Conservation (phyloP, 352 stramenopile species). For the Globisporangium paddicum region DNA sequence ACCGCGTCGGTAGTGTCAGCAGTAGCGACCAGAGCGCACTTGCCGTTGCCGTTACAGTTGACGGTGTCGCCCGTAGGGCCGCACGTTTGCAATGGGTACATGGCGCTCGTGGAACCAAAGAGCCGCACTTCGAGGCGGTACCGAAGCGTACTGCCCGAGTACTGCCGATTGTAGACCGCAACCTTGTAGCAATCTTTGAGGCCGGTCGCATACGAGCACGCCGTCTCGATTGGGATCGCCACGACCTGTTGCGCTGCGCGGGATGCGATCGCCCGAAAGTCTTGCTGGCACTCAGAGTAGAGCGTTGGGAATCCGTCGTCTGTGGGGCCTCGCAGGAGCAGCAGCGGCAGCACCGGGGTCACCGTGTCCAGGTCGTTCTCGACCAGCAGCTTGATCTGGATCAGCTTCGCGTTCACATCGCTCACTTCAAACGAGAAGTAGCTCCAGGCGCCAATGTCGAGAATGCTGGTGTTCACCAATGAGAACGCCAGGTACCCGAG, state of each 20-base stretch:
- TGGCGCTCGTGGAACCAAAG: constrained; percentile 17
- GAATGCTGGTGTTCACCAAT: constrained; percentile 15
- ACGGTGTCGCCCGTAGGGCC: constrained; percentile 7
- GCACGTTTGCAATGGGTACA: constrained; percentile 23
- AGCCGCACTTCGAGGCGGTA: constrained; percentile 41
- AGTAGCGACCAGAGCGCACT: constrained; percentile 32
- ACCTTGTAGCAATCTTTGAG: constrained; percentile 67
- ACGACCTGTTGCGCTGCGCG: constrained; percentile 29
- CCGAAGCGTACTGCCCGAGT: constrained; percentile 38
- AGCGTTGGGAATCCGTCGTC: constrained; percentile 56
- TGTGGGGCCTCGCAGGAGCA: constrained; percentile 46
- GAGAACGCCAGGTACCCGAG: constrained; percentile 26
- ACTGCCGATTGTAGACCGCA: constrained; percentile 55
- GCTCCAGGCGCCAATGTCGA: constrained; percentile 45
- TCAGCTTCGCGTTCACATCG: constrained; percentile 30
- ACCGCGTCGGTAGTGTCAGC: neutral
- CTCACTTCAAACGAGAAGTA: constrained; percentile 68
- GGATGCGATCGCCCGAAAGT: constrained; percentile 36
- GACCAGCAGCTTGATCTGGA: constrained; percentile 45
- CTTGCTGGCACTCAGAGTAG: constrained; percentile 32
- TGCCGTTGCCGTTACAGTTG: constrained; percentile 52
- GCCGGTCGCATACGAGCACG: constrained; percentile 31
- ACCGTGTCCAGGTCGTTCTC: constrained; percentile 32
- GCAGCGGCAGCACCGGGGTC: constrained; percentile 45
- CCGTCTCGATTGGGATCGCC: constrained; percentile 32